Base-by-base conservation (phyloP, 176 grass and related monocot species). In the Triticum timopheevii region DNA sequence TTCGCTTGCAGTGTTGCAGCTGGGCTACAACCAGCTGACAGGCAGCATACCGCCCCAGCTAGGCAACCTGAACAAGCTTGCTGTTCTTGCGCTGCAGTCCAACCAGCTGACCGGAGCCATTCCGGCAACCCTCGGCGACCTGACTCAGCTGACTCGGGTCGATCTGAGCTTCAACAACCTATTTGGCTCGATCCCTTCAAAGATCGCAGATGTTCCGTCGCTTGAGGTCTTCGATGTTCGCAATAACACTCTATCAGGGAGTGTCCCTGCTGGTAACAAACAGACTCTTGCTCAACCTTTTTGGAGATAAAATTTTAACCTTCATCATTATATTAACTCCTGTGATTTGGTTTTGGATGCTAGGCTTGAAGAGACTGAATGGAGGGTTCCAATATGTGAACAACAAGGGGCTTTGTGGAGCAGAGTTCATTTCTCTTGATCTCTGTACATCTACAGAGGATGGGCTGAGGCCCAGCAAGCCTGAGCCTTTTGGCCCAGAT, bases 31-130 rank as follows among this genome's bases (percentile, higher is more conserved):
- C 65, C 87, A 89, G 81, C 66, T 99, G 42, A 87, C 90, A 61
- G 94, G 97, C 58, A 91, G 91, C 72, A 87, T 99, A 87, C 97
- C 94, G 0, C 84, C 84, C 15, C 90, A 89, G 77, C 58, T 99
- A 4, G 92, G 94, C 40, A 86, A 85, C 50, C 38, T 99, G 72
- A 96, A 93, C 65, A 96, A 96, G 44, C 92, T 99, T 23, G 54
- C 70, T 8, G 90, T 99, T 84, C 92, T 99, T 24, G 85, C 92
- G 30, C 69, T 99, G 50, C 94, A 99, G 83, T 99, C 90, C 6
- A 99, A 99, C 84, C 86, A 84, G 47, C 75, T 99, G 64, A 94
- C 83, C 15, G 97, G 97, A 88, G 97, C 97, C 36, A 96, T 99
- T 80, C 97, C 97, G 1, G 97, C 97, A 61, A 94, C 90, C 22